Evolutionary conservation across 2,329 filamentous ascomycete genomes (phyloP).

Genomic region (Exophiala sideris): DNA sequence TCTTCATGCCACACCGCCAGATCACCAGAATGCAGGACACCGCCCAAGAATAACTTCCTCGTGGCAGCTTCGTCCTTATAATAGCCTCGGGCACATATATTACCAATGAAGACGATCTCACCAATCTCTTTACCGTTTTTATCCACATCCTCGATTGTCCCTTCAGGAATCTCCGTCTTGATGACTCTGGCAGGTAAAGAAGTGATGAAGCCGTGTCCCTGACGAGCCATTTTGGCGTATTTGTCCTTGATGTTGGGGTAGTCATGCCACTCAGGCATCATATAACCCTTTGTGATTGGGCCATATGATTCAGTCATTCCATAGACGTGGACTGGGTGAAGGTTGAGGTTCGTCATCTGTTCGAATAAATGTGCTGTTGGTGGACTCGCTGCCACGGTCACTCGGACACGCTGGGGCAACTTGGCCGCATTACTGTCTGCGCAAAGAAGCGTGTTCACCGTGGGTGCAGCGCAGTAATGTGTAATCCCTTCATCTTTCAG

Average conservation of each 20-base stretch:
- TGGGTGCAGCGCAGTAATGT: conserved; percentile 94
- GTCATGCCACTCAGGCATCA: conserved; percentile 77
- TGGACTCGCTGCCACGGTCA: conserved; percentile 89
- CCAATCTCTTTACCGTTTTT: conserved; percentile 73
- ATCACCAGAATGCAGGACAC: conserved; percentile 84
- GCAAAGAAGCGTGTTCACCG: conserved; percentile 91
- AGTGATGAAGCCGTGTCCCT: conserved; percentile 87
- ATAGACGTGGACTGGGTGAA: conserved; percentile 90
- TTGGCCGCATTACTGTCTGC: conserved; percentile 69
- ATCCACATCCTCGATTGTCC: conserved; percentile 60
- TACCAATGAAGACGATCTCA: conserved; percentile 82
- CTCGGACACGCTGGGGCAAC: conserved; percentile 68
- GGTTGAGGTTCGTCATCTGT: conserved; percentile 83
- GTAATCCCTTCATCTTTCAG: conserved; percentile 84
- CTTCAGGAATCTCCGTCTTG: conserved; percentile 68
- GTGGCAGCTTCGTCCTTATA: conserved; percentile 88
- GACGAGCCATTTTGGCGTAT: conserved; percentile 85
- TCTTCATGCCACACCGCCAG: conserved; percentile 91
- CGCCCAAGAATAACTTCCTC: conserved; percentile 79
- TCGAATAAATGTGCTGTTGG: conserved; percentile 88
- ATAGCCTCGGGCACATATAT: conserved; percentile 89
- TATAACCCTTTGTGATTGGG: conserved; percentile 90
- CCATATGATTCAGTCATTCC: conserved; percentile 87
- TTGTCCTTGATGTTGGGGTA: conserved; percentile 67
- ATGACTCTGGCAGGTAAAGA: conserved; percentile 77